These are phyloP conservation scores for Hydnomerulius pinastri DNA, from an alignment of 768 basidiomycete species.

Conservation along the genomic window DNA sequence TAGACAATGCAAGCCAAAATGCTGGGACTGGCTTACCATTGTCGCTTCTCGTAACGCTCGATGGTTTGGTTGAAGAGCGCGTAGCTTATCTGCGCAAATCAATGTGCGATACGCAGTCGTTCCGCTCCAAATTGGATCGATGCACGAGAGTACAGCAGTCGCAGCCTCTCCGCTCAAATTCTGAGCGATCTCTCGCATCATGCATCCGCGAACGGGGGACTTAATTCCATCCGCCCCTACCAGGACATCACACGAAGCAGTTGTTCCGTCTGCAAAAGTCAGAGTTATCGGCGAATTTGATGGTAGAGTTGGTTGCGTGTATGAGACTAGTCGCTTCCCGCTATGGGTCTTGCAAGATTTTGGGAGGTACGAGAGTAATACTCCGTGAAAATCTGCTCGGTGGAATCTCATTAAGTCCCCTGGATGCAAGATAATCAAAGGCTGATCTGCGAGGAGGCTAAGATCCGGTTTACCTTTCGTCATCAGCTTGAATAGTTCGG, in stretches of 20 bases:
- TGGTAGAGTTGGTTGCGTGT: conserved; percentile 45
- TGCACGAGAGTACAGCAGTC: conserved; percentile 41
- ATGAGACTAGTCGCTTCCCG: conserved; percentile 61
- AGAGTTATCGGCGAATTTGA: conserved; percentile 39
- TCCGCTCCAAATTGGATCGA: conserved; percentile 62
- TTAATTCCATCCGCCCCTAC: conserved; percentile 72
- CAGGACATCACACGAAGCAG: conserved; percentile 61
- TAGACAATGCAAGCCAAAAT: not conserved
- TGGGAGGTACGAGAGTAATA: conserved; percentile 52
- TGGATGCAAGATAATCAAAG: conserved; percentile 24
- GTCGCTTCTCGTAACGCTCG: conserved; percentile 47
- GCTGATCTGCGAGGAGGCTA: not conserved
- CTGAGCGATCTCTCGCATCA: conserved; percentile 36
- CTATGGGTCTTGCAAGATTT: conserved; percentile 48
- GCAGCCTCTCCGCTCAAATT: conserved; percentile 42
- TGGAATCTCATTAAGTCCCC: conserved; percentile 58
- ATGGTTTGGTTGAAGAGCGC: conserved; percentile 46
- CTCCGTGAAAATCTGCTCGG: conserved; percentile 66
- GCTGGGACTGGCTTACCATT: conserved; percentile 37
- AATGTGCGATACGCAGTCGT: conserved; percentile 58
- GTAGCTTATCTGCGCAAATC: conserved; percentile 53
- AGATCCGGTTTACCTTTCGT: conserved; percentile 50
- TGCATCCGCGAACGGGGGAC: conserved; percentile 44
- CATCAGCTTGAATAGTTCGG: conserved; percentile 53
- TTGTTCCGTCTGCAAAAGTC: conserved; percentile 62